Base-by-base conservation (phyloP, 2,329 filamentous ascomycete genomes). In the Macrophomina phaseolina region DNA sequence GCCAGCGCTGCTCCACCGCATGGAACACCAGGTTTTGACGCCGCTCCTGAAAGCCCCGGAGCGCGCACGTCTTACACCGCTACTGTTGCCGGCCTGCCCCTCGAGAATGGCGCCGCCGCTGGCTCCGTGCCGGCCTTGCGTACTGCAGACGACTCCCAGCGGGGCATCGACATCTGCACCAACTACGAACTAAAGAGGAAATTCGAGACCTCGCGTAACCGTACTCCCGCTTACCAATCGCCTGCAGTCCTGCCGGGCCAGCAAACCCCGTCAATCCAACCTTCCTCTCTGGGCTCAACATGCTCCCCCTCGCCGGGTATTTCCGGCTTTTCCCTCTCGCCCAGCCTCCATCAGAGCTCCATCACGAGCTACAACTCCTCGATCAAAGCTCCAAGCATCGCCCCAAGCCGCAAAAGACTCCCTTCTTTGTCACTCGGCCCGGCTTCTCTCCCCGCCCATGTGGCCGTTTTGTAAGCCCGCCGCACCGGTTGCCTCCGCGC, bases 261-360 rank as follows among this genome's bases (percentile, higher is more conserved):
- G 2, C 28, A 16, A 8, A 62, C 58, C 2, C 58, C 58, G 14
- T 62, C 58, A 23, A 62, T 62, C 9, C 58, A 49, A 7, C 58
- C 58, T 9, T 62, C 58, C n/a, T 62, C 58, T 16, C 42, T 62
- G 30, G 58, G 58, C 1, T 62, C 58, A 18, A 62, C 58, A 38
- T 62, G 58, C n/a, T 49, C 40, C 6, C 56, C 56, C 14, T 61
- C 56, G 5, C 49, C 52, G 6, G 34, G 34, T 18, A 23, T 55
- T 1, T 38, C 52, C 52, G 46, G n/a, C 8, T 32, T 38, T 32
- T 48, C 42, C 5, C 5, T 40, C 2, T 62, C 58, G 5, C 58
- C 58, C 42, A 62, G 58, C 3, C 45, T 62, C 28, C 58, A 62
- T 28, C 58, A 62, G n/a, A 62, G 58, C n/a, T 62, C 58, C 18